A percentile compares a stretch with the other conserved stretches of the same genome.
Conservation (phyloP, 1,284 basidiomycete species). For the Ustilago xerochloae region DNA sequence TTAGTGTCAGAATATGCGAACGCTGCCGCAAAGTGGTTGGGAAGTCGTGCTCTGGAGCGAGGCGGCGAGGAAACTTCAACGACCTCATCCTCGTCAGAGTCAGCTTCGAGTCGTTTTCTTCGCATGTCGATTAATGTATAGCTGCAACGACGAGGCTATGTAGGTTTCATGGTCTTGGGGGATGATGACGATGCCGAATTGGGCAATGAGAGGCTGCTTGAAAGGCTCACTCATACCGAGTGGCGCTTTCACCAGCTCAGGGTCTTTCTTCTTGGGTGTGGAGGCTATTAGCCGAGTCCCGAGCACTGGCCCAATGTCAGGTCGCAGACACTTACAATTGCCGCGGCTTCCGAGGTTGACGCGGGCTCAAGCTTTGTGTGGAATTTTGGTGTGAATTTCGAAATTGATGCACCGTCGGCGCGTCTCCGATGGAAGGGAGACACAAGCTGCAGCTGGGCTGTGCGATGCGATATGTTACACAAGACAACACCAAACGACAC, state of each 20-base stretch:
- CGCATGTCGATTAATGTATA: neutral
- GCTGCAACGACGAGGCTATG: neutral
- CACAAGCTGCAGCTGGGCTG: conserved; percentile 4
- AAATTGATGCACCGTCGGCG: conserved; percentile 4
- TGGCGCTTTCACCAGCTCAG: neutral
- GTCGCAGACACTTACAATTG: neutral
- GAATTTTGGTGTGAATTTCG: neutral
- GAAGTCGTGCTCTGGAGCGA: conserved; percentile 6
- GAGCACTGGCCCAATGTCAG: conserved; percentile 13
- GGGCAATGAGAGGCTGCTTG: too few species aligned
- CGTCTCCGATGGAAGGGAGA: neutral
- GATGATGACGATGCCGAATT: too few species aligned
- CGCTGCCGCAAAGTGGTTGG: conserved; percentile 21
- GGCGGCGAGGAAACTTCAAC: neutral
- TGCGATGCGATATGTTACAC: neutral
- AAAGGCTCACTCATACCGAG: neutral
- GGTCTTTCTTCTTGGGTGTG: conserved; percentile 3
- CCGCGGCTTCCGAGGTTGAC: too few species aligned
- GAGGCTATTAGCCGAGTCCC: conserved; percentile 19
- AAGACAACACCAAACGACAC: too few species aligned
- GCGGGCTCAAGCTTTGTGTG: neutral
- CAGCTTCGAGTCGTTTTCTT: neutral
- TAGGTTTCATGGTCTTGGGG: neutral
- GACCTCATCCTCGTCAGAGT: neutral
- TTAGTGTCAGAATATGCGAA: conserved; percentile 8